Base-by-base conservation (phyloP, 345 rosid genomes). In the Cardamine chenopodiifolia region DNA sequence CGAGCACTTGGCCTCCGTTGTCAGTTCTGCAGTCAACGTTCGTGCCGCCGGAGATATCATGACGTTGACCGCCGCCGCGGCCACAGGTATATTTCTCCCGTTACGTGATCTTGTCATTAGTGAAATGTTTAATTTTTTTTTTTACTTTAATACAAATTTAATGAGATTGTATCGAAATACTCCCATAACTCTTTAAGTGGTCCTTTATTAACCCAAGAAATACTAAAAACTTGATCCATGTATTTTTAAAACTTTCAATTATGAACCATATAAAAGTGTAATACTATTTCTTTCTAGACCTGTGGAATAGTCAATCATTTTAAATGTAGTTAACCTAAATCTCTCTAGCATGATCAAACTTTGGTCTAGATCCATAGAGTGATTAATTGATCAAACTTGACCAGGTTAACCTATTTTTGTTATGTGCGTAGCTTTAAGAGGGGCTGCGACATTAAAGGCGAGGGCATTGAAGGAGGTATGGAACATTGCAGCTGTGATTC, bases 391-490 rank as follows among this genome's bases (percentile, higher is more conserved):
- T 50, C 15, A 50, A 39, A 19, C 18, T 5, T 8, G 10, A 25
- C 23, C 28, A 69, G 8, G 48, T 18, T 22, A 69, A 76, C 50
- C 8, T 22, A 45, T 47, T 34, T n/a, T 17, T 13, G 5, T 62
- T 18, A 53, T 31, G n/a, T 8, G 8, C 26, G 44, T 71, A 94
- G 99, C 99, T 4, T 84, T 95, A 72, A 85, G 99, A 29, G 99
- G 99, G 26, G 99, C 96, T 0, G 97, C 98, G 2, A 89, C 97
- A 0, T 76, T 95, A 59, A 95, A 89, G 86, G 98, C 97, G 1
- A 84, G 99, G 78, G 85, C 93, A 12, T 77, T 90, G 84, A 95
- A 95, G 84, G 99, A 95, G 62, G 98, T 92, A 26, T 90, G 99
- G 98, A 92, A 92, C 71, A 81, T 92, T 44, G 99, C 99, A 3